A percentile compares a stretch with the other conserved stretches of the same genome.
Conservation (phyloP, 2,329 filamentous ascomycete species). For the Rosellinia necatrix region DNA sequence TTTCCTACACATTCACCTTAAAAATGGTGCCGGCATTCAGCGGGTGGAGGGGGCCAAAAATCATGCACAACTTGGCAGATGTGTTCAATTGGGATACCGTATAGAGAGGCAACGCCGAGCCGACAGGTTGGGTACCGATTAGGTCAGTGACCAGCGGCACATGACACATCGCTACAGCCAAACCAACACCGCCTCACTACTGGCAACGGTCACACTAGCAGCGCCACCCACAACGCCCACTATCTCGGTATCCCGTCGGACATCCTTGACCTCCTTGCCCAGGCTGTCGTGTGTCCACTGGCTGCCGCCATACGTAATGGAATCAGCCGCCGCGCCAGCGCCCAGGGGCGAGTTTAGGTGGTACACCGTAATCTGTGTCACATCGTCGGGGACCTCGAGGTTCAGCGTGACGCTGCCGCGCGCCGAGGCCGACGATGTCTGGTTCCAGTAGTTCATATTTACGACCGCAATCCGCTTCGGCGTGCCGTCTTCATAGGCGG, state of each 20-base stretch:
- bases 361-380: conserved; percentile 35
- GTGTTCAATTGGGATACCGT: too few relatives aligned
- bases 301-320: conserved; percentile 45
- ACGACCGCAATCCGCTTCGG: conserved; percentile 40
- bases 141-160: too few relatives aligned
- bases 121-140: too few relatives aligned
- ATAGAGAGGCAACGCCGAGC: too few relatives aligned
- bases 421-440: conserved; percentile 34
- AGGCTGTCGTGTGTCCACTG: conserved; percentile 45
- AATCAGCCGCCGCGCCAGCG: conserved; percentile 40
- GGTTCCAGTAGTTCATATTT: conserved; percentile 46
- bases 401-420: conserved; percentile 34
- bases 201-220: conserved; percentile 33
- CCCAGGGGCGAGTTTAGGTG: conserved; percentile 42
- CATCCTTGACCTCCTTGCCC: conserved; percentile 41
- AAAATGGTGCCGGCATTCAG: too few relatives aligned
- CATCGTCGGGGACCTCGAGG: conserved; percentile 31
- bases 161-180: conserved; percentile 26
- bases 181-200: conserved; percentile 41
- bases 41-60: too few relatives aligned
- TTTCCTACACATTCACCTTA: too few relatives aligned
- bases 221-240: conserved; percentile 36
- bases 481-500: conserved; percentile 34
- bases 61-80: too few relatives aligned
- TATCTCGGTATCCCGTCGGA: conserved; percentile 39